A percentile compares a stretch with the other conserved stretches of the same genome.
Evolutionary conservation across 306 rosid species (phyloP).

Genomic region (Rosa rugosa): DNA sequence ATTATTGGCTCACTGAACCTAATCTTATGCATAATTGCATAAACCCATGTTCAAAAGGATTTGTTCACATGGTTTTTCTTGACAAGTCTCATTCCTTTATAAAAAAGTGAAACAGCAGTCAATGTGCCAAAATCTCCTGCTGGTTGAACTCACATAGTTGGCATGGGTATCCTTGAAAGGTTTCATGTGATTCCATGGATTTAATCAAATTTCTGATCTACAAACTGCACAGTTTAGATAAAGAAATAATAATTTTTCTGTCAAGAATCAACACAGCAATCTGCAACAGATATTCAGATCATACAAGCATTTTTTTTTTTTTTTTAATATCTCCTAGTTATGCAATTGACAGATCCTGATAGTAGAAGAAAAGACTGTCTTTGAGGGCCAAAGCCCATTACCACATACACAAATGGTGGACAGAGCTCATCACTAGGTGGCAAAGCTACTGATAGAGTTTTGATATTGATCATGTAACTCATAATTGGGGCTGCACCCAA

Average conservation of each 20-base stretch:
- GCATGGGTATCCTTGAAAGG: not conserved
- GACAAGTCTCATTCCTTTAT: not conserved
- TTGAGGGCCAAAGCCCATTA: not conserved
- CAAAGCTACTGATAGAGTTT: not conserved
- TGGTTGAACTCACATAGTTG: not conserved
- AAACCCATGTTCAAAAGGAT: not conserved
- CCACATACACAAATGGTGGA: not conserved
- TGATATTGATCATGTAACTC: not conserved
- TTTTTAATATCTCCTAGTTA: not conserved
- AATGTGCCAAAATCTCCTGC: not conserved
- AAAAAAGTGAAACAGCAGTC: not conserved
- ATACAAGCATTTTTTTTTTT: not conserved
- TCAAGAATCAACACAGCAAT: not conserved
- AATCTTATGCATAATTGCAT: slow-evolving; percentile 10
- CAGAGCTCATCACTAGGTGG: not conserved
- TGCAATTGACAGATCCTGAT: not conserved
- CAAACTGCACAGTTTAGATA: not conserved
- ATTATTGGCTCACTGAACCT: not conserved
- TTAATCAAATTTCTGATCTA: not conserved
- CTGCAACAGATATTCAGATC: not conserved
- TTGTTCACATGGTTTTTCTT: slow-evolving; percentile 3
- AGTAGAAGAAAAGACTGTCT: not conserved
- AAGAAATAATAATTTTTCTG: not conserved
- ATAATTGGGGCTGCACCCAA: not conserved
- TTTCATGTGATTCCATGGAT: not conserved